Evolutionary conservation across 1,284 basidiomycete genomes (phyloP).

Genomic region (Irpex rosettiformis): DNA sequence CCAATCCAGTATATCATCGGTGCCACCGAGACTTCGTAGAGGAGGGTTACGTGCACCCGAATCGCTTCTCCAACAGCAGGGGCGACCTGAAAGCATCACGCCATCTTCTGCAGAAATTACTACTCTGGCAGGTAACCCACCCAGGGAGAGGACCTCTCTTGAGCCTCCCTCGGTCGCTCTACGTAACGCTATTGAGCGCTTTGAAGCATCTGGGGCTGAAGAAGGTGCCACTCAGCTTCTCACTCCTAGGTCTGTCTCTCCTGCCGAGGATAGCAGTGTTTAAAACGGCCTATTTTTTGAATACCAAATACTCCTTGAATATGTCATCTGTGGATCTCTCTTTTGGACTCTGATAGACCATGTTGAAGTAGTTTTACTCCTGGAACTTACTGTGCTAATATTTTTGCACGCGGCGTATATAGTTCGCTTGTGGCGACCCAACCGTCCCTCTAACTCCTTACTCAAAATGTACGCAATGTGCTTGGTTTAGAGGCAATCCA

Average conservation of each 20-base stretch:
- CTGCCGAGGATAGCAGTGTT: slow-evolving; percentile 5
- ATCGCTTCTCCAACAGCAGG: slow-evolving; percentile 35
- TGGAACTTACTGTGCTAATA: neutral
- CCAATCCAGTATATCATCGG: slow-evolving; percentile 16
- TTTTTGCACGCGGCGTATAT: neutral
- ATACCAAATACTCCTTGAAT: neutral
- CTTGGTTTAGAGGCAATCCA: no score
- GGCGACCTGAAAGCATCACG: neutral
- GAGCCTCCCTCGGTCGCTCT: slow-evolving; percentile 2
- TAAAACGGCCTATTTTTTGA: neutral
- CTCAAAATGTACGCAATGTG: no score
- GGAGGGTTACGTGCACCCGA: slow-evolving; percentile 60
- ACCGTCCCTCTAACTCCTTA: no score
- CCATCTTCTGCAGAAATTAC: neutral
- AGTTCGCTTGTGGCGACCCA: neutral
- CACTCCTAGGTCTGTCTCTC: slow-evolving; percentile 19
- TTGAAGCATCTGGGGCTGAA: slow-evolving; percentile 4
- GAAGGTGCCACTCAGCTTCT: slow-evolving; percentile 15
- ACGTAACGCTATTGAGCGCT: neutral
- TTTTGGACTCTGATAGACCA: neutral
- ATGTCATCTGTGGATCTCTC: neutral
- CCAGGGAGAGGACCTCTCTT: neutral
- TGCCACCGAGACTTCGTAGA: slow-evolving; percentile 49
- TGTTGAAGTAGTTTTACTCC: neutral
- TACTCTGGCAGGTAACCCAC: neutral